Conservation (phyloP, 768 basidiomycete genomes). For the Jaapia argillacea region DNA sequence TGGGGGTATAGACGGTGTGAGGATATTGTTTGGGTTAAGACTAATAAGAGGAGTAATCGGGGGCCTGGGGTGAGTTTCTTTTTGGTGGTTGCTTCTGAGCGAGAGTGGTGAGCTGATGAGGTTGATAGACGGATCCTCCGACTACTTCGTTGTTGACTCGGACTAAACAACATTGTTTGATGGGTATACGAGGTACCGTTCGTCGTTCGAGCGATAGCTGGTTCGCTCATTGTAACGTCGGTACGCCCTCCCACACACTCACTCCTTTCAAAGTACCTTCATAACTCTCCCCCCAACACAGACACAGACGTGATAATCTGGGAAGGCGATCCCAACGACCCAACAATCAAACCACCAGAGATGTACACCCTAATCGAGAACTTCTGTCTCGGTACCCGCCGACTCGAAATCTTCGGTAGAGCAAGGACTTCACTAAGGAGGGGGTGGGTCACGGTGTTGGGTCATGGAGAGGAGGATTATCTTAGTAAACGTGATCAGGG, state of each 20-base stretch:
- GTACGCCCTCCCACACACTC: constrained; percentile 33
- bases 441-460: constrained; percentile 88
- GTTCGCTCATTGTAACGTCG: constrained; percentile 98
- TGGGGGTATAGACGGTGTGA: constrained; percentile 97
- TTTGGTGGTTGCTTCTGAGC: not conserved
- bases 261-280: constrained; percentile 3
- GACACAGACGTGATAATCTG: constrained; percentile 97
- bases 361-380: constrained; percentile 96
- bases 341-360: constrained; percentile 85
- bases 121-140: constrained; percentile 70
- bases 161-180: constrained; percentile 93
- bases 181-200: constrained; percentile 96
- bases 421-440: constrained; percentile 57
- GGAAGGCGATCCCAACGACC: constrained; percentile 85
- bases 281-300: constrained; percentile 16
- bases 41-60: constrained; percentile 61
- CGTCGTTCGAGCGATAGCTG: constrained; percentile 88
- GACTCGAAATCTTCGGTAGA: constrained; percentile 84
- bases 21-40: constrained; percentile 98
- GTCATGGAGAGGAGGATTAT: constrained; percentile 55
- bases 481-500: too few species aligned
- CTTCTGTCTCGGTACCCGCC: constrained; percentile 88
- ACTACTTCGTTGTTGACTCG: constrained; percentile 80
- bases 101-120: too few species aligned
- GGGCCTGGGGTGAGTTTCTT: constrained; percentile 67